Evolutionary conservation across 805 yeast species (phyloP).

Genomic region (Candida fluviatilis): DNA sequence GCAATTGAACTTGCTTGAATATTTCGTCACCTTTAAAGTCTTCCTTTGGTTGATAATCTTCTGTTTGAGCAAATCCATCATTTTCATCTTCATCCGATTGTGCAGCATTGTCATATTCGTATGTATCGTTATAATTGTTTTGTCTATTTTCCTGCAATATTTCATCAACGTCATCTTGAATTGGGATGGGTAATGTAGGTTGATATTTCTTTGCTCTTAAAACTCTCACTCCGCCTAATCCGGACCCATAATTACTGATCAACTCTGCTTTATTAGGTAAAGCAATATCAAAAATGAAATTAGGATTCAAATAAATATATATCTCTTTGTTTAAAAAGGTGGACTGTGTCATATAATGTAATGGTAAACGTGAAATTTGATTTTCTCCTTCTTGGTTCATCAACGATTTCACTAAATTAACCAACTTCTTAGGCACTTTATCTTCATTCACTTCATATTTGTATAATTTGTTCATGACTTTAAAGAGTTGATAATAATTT

Average conservation of each 20-base stretch:
- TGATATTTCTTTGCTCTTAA: conserved; percentile 54
- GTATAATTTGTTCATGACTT: conserved; percentile 64
- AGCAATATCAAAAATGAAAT: conserved; percentile 50
- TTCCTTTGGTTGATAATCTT: conserved; percentile 1
- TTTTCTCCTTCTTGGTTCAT: conserved; percentile 34
- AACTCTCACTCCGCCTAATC: conserved; percentile 57
- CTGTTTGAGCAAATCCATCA: conserved; percentile 9
- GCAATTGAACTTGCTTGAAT: conserved; percentile 46
- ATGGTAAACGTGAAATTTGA: conserved; percentile 21
- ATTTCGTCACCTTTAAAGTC: conserved; percentile 43
- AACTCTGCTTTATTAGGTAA: conserved; percentile 75
- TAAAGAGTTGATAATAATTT: conserved; percentile 66
- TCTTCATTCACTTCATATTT: conserved; percentile 80
- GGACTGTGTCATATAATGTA: conserved; percentile 39
- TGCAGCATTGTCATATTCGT: conserved; percentile 20
- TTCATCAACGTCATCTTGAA: conserved; percentile 70
- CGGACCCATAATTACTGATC: conserved; percentile 72
- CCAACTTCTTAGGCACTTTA: conserved; percentile 46
- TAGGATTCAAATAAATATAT: conserved; percentile 49
- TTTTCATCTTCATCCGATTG: conserved; percentile 21
- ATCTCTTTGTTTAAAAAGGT: conserved; percentile 37
- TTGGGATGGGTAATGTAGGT: conserved; percentile 67
- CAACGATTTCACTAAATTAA: conserved; percentile 27
- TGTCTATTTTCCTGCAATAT: conserved; percentile 33
- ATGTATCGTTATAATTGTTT: conserved; percentile 27